Evolutionary conservation across 257 asterid species (phyloP).

Genomic region (Solanum habrochaites): DNA sequence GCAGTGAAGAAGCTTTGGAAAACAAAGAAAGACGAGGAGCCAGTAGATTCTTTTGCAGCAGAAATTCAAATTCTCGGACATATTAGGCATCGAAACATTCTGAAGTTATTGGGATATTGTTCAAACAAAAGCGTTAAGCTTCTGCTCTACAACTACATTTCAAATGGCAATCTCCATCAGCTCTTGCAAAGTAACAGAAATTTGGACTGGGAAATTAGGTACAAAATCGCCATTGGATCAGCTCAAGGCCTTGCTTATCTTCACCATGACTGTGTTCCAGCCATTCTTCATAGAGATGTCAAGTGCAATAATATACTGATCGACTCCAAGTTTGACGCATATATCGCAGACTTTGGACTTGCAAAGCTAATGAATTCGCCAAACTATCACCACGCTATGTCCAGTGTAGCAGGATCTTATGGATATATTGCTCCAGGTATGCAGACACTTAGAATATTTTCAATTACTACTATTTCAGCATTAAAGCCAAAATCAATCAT

Average conservation of each 20-base stretch:
- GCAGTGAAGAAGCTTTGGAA: conserved; percentile 96
- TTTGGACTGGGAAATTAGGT: conserved; percentile 92
- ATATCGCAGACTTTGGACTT: conserved; percentile 93
- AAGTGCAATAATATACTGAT: conserved; percentile 88
- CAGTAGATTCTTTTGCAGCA: conserved; percentile 71
- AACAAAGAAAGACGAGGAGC: conserved; percentile 52
- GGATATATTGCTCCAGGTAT: conserved; percentile 97
- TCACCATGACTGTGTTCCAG: conserved; percentile 81
- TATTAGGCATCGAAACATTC: conserved; percentile 86
- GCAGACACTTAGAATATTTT: neutral
- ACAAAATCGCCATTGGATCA: conserved; percentile 77
- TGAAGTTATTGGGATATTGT: conserved; percentile 76
- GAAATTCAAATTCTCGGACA: conserved; percentile 93
- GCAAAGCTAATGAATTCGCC: conserved; percentile 88
- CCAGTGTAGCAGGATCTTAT: conserved; percentile 83
- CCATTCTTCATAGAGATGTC: conserved; percentile 86
- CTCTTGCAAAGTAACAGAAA: conserved; percentile 57
- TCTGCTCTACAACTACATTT: conserved; percentile 70
- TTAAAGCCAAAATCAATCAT: neutral
- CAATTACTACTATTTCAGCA: neutral
- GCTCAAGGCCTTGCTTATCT: conserved; percentile 95
- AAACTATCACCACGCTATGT: conserved; percentile 78
- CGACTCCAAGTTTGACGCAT: conserved; percentile 74
- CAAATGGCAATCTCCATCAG: conserved; percentile 82
- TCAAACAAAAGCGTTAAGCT: conserved; percentile 77